Evolutionary conservation across 306 rosid species (phyloP).

Genomic region (Dalbergia cochinchinensis): DNA sequence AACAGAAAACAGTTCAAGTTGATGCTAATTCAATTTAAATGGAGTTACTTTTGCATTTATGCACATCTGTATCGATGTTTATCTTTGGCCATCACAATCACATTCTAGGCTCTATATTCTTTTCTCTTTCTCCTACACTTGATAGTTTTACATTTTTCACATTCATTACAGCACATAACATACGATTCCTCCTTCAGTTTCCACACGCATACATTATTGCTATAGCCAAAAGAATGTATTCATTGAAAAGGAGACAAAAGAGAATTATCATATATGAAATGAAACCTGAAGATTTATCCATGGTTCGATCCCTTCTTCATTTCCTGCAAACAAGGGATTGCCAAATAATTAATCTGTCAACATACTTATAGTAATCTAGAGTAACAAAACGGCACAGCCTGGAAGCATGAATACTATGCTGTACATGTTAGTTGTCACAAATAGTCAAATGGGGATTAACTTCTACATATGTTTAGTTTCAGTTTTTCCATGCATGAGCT

Average conservation of each 20-base stretch:
- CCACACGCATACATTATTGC: background rate
- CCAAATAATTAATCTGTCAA: background rate
- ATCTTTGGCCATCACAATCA: too few species aligned
- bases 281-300: slow-evolving; percentile 67
- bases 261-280: background rate
- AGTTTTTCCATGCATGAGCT: background rate
- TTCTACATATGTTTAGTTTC: background rate
- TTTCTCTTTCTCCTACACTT: too few species aligned
- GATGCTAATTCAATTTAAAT: background rate
- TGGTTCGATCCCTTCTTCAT: slow-evolving; percentile 54
- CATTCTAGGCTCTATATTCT: too few species aligned
- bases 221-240: background rate
- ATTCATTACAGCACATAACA: too few species aligned
- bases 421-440: background rate
- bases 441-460: background rate
- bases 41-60: background rate
- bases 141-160: too few species aligned
- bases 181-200: too few species aligned
- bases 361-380: background rate
- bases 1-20: background rate
- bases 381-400: background rate
- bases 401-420: background rate
- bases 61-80: too few species aligned
- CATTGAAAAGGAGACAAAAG: background rate
- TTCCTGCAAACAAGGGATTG: slow-evolving; percentile 47